A percentile compares a stretch with the other conserved stretches of the same genome.
phyloP scores from a whole-genome alignment of 2,329 filamentous ascomycete genomes.

The Dactylellina parvicollis region DNA sequence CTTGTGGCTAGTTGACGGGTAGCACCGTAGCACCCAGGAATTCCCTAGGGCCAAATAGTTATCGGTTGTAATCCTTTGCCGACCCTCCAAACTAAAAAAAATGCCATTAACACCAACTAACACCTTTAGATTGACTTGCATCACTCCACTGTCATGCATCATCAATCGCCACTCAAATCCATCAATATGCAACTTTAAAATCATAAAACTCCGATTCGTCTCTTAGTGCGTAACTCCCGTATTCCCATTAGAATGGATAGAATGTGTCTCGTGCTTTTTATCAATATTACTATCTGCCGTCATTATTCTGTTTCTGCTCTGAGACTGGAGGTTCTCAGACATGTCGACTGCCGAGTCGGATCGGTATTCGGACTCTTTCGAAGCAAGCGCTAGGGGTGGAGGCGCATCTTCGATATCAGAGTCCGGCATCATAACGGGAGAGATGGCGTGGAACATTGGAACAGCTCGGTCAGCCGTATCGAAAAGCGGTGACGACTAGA shows the following conservation, averaged over 20 bases:
- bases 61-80: neutral
- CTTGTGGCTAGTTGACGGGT: constrained; percentile 1
- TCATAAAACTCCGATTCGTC: constrained; percentile 18
- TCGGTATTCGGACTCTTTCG: constrained; percentile 46
- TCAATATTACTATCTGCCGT: neutral
- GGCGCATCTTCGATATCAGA: constrained; percentile 32
- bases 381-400: constrained; percentile 23
- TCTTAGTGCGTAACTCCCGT: constrained; percentile 33
- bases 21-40: neutral
- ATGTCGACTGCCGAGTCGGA: constrained; percentile 49
- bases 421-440: constrained; percentile 27
- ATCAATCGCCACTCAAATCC: constrained; percentile 6
- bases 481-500: constrained; percentile 47
- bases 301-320: neutral
- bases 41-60: neutral
- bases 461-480: constrained; percentile 47
- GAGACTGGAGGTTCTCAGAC: constrained; percentile 7
- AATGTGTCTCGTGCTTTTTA: constrained; percentile 21
- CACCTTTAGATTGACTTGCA: neutral
- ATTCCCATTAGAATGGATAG: constrained; percentile 17
- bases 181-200: constrained; percentile 11
- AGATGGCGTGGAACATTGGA: constrained; percentile 50
- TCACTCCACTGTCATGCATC: neutral
- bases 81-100: neutral
- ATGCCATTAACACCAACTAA: constrained; percentile 19